Conservation (phyloP, 2,329 filamentous ascomycete species). For the Phaeosphaeriaceae sp. region DNA sequence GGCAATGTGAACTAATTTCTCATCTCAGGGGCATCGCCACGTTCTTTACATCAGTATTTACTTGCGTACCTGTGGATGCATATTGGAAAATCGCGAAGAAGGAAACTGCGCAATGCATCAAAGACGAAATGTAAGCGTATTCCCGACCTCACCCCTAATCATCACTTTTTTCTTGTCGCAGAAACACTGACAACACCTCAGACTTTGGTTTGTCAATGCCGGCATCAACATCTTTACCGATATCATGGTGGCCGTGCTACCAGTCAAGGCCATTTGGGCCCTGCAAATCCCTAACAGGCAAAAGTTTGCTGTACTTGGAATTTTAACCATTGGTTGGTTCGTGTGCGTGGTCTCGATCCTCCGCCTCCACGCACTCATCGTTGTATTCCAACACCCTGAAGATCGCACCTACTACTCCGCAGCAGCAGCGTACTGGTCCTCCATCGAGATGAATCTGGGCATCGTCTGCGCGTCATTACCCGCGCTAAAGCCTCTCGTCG, state of each 20-base stretch:
- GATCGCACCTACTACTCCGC: constrained; percentile 33
- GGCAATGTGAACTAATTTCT: background rate
- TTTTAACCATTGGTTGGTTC: constrained; percentile 41
- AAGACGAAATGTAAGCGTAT: constrained; percentile 19
- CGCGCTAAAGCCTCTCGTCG: constrained; percentile 36
- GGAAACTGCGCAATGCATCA: constrained; percentile 22
- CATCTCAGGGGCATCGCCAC: constrained; percentile 9
- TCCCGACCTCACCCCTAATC: background rate
- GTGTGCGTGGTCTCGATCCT: constrained; percentile 42
- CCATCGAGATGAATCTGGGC: constrained; percentile 39
- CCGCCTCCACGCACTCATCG: constrained; percentile 29
- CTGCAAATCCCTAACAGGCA: constrained; percentile 30
- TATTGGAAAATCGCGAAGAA: constrained; percentile 28
- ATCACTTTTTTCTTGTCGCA: background rate
- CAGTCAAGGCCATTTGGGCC: constrained; percentile 30
- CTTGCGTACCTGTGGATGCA: constrained; percentile 29
- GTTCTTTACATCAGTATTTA: constrained; percentile 22
- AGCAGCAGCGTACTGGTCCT: constrained; percentile 35
- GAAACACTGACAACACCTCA: constrained; percentile 2
- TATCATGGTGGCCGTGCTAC: constrained; percentile 31
- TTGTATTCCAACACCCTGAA: constrained; percentile 16
- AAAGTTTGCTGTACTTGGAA: constrained; percentile 26
- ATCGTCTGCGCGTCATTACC: constrained; percentile 43
- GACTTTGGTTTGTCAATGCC: constrained; percentile 30
- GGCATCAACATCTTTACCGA: constrained; percentile 33